Evolutionary conservation across 169 alveolate species (phyloP), one percentile per base, ranked within the genome.

Genomic region (Plasmodium yoelii): DNA sequence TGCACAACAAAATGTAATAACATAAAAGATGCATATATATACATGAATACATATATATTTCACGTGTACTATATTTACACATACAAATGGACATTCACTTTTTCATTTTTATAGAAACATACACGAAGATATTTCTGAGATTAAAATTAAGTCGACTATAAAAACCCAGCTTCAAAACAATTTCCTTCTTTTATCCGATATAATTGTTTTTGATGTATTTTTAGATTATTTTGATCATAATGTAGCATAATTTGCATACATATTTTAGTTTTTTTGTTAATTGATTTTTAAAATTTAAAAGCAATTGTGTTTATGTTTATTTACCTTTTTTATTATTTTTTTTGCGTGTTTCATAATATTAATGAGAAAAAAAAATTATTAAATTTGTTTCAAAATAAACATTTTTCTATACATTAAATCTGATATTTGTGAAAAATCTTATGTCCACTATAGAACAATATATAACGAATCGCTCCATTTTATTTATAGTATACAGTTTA

Each of bases 131-230:
- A 57, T 47, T 9, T 67, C 82, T 18, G 64, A 80, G 28, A 42
- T 80, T 68, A 18, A 80, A 53, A 80, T 80, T 55, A 80, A 80
- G 49, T 12, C 90, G 55, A 65, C 82, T 46, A 82, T 80, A 13
- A 80, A 44, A 46, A 80, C 59, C 0, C 56, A 67, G 65, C 53
- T 80, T 13, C 84, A 80, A 44, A 80, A 80, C 68, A 80, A 80
- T 55, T 80, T 80, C 28, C 73, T 80, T 26, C 82, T 80, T 18
- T 39, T 80, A 22, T 80, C 90, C 15, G 90, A 80, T 57, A 80
- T 80, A 18, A 80, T 80, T 5, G 28, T 80, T 80, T 80, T 80
- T 67, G 90, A 80, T 67, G 90, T 80, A 26, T 65, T 65, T 51
- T 7, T 80, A 53, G 64, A 67, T 1, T 4, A 80, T 68, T 55